Conservation (phyloP, 768 basidiomycete species). For the Suillus hirtellus region DNA sequence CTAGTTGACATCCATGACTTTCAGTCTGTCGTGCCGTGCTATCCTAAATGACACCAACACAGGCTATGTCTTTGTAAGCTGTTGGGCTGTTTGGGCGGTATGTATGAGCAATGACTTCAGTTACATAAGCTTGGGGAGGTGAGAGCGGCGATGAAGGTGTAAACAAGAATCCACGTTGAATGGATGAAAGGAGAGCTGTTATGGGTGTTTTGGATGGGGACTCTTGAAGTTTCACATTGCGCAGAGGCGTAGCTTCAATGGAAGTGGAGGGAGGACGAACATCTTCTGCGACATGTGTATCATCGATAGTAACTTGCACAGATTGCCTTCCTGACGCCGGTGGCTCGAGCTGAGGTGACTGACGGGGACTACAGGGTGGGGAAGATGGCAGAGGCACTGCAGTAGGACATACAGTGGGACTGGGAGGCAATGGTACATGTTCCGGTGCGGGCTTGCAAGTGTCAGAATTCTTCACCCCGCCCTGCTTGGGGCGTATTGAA, state of each 20-base stretch:
- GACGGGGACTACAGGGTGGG: constrained; percentile 1
- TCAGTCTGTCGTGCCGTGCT: not conserved
- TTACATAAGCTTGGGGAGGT: constrained; percentile 49
- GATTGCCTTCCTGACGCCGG: not conserved
- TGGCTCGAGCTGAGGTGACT: not conserved
- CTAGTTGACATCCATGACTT: constrained; percentile 3
- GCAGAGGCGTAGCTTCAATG: not conserved
- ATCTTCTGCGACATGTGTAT: not conserved
- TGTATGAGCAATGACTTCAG: not conserved
- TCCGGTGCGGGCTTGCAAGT: not conserved
- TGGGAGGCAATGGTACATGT: constrained; percentile 13
- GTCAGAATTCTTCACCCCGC: not conserved
- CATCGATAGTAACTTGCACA: not conserved
- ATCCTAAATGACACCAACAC: not conserved
- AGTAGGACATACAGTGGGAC: constrained; percentile 9
- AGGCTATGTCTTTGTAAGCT: not conserved
- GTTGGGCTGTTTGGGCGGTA: not conserved
- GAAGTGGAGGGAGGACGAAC: not conserved
- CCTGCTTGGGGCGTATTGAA: not conserved
- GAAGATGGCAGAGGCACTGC: constrained; percentile 15
- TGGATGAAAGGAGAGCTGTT: constrained; percentile 58
- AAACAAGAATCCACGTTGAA: constrained; percentile 68
- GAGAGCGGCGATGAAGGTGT: constrained; percentile 65
- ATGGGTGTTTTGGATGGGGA: constrained; percentile 57
- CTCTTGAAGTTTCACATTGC: not conserved